These are phyloP conservation scores for Evansstolkia leycettana DNA, from an alignment of 495 filamentous ascomycete genomes.

Conservation along the genomic window DNA sequence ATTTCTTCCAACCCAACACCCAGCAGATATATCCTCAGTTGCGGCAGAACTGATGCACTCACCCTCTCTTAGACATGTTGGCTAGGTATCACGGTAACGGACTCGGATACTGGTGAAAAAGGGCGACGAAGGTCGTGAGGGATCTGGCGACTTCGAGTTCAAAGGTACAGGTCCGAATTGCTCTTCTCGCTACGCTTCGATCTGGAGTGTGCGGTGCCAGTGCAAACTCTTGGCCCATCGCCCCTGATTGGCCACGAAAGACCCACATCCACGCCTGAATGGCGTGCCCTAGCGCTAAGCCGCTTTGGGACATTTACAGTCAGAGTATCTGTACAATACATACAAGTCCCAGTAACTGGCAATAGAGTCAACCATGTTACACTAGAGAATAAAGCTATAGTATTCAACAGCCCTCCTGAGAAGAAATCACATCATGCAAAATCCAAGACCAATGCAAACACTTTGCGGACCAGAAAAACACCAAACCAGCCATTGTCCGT, in stretches of 20 bases:
- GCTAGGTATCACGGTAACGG: constrained; percentile 31
- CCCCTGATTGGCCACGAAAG: constrained; percentile 14
- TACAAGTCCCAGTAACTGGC: no score
- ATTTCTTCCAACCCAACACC: constrained; percentile 4
- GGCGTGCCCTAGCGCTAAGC: constrained; percentile 29
- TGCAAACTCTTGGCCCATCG: constrained; percentile 32
- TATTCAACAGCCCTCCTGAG: no score
- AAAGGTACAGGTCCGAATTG: constrained; percentile 16
- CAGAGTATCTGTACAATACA: no score
- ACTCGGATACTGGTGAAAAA: constrained; percentile 27
- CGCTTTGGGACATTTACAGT: neutral
- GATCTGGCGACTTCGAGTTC: constrained; percentile 9
- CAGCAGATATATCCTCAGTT: neutral
- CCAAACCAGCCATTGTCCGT: constrained; percentile 28
- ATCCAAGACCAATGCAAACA: neutral
- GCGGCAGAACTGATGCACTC: constrained; percentile 13
- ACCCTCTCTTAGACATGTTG: constrained; percentile 49
- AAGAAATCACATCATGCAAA: neutral
- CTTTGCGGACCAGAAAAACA: constrained; percentile 26
- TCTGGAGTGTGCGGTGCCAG: constrained; percentile 32
- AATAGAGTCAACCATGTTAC: constrained; percentile 1
- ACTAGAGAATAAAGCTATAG: constrained; percentile 4
- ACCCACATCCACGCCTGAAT: neutral
- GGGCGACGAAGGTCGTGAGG: constrained; percentile 23
- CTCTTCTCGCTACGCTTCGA: no score